Evolutionary conservation across 441 rosid genomes (phyloP), one percentile per base, ranked within the genome.

Genomic region (Pelargonium citronellum): DNA sequence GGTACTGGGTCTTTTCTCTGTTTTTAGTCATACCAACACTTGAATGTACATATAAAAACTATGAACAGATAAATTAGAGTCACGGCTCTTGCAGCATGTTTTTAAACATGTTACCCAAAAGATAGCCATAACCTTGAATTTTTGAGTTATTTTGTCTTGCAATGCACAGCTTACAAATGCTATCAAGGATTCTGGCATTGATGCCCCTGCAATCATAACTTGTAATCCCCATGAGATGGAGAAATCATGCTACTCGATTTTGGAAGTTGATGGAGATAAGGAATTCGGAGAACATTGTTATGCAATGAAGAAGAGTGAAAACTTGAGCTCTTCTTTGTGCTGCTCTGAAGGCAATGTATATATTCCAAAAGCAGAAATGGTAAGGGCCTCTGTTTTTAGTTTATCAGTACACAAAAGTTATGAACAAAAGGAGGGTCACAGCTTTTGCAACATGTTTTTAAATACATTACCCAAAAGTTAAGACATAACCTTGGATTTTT

Each of bases 1-100:
- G 81, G 84, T 82, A 76, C 74, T 19, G n/a, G 66, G 69, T 16
- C 64, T 60, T 71, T 6, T 61, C 71, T 68, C 53, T 67, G 13
- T 20, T 73, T 16, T 11, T 41, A 58, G 37, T 69, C 43, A 27
- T 19, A 46, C 34, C 41, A 34, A 46, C 51, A 58, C 41, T 30
- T 62, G 65, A 58, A 55, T 55, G 60, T 7, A 17, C 62, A 55
- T 55, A 7, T 15, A 55, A 55, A 17, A 16, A 16, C 39, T 34
- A 5, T 34, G 39, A 34, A 16, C 19, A 15, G 24, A 55, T 16
- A 7, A 2, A 55, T 6, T 10, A 15, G 16, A 22, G 62, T 55
- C 24, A 16, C 9, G 11, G 65, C 41, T 55, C 8, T 49, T 37
- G 44, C 27, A 47, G 63, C 60, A n/a, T 55, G 62, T 55, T 17